These are phyloP conservation scores for Aurifilum marmelostoma DNA, from an alignment of 2,329 filamentous ascomycete genomes.

Conservation along the genomic window DNA sequence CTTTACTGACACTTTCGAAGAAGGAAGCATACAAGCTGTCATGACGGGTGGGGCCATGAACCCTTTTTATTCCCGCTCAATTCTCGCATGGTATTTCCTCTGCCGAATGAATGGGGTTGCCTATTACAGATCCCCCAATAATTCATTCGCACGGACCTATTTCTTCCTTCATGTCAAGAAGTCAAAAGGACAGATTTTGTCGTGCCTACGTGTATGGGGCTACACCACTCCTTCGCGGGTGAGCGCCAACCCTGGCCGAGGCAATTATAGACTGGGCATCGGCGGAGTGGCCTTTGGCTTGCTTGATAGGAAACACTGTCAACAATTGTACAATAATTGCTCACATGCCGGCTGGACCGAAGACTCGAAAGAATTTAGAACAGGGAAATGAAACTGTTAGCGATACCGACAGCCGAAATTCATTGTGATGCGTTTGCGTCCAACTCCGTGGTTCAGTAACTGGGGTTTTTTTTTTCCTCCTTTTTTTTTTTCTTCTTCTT, in stretches of 20 bases:
- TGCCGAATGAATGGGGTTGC: not conserved
- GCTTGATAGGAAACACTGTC: not conserved
- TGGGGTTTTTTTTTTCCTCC: too few species aligned
- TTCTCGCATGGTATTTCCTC: not conserved
- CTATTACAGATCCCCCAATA: not conserved
- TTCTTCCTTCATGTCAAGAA: not conserved
- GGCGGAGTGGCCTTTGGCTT: too few species aligned
- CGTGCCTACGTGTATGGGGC: not conserved
- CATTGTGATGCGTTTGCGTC: too few species aligned
- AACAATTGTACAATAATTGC: not conserved
- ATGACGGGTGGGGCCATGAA: not conserved
- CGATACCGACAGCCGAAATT: not conserved
- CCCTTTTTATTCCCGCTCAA: not conserved
- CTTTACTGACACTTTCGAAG: not conserved
- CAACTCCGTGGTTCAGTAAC: too few species aligned
- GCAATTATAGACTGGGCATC: not conserved
- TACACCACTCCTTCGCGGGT: not conserved
- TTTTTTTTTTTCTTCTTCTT: too few species aligned
- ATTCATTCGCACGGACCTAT: not conserved
- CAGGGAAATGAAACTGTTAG: too few species aligned
- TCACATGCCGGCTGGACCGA: not conserved
- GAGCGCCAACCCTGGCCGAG: not conserved
- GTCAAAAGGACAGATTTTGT: not conserved
- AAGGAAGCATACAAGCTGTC: not conserved
- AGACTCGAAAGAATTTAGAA: not conserved